phyloP scores from a whole-genome alignment of 805 yeast genomes.

The Jamesozyma hellenica region DNA sequence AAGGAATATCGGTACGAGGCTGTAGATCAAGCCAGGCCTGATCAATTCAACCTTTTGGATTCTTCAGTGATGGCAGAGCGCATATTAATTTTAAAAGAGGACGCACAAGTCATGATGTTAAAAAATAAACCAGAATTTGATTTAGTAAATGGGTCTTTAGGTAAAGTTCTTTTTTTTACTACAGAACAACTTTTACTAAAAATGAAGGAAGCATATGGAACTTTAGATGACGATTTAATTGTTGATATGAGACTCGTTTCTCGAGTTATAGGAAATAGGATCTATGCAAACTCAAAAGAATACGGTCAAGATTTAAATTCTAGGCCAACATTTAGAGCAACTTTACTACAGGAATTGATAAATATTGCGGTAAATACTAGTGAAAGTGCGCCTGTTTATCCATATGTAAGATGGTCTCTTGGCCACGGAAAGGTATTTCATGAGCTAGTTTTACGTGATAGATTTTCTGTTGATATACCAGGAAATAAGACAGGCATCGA shows the following conservation, averaged over 20 bases:
- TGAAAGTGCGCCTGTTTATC: slow-evolving; percentile 15
- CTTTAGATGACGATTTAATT: slow-evolving; percentile 22
- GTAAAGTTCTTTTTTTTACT: slow-evolving; percentile 45
- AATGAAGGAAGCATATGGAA: slow-evolving; percentile 17
- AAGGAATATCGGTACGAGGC: slow-evolving; percentile 36
- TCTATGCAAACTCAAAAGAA: slow-evolving; percentile 17
- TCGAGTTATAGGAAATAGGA: slow-evolving; percentile 21
- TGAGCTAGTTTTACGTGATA: slow-evolving; percentile 31
- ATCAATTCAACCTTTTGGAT: slow-evolving; percentile 34
- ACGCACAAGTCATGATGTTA: slow-evolving; percentile 91
- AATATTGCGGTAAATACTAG: slow-evolving; percentile 14
- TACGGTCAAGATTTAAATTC: slow-evolving; percentile 19
- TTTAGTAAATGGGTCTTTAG: slow-evolving; percentile 87
- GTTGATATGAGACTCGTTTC: slow-evolving; percentile 28
- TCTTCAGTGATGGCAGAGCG: slow-evolving; percentile 62
- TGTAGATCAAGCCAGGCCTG: slow-evolving; percentile 32
- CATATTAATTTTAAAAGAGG: slow-evolving; percentile 54
- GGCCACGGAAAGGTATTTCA: slow-evolving; percentile 20
- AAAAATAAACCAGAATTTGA: slow-evolving; percentile 60
- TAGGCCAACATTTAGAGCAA: slow-evolving; percentile 13
- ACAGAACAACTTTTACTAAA: slow-evolving; percentile 19
- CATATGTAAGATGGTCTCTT: slow-evolving; percentile 29
- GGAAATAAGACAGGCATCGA: slow-evolving; percentile 26
- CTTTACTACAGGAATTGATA: slow-evolving; percentile 11
- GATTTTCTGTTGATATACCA: slow-evolving; percentile 32